Conservation (phyloP, 768 basidiomycete species). For the Boletus sensibilis region DNA sequence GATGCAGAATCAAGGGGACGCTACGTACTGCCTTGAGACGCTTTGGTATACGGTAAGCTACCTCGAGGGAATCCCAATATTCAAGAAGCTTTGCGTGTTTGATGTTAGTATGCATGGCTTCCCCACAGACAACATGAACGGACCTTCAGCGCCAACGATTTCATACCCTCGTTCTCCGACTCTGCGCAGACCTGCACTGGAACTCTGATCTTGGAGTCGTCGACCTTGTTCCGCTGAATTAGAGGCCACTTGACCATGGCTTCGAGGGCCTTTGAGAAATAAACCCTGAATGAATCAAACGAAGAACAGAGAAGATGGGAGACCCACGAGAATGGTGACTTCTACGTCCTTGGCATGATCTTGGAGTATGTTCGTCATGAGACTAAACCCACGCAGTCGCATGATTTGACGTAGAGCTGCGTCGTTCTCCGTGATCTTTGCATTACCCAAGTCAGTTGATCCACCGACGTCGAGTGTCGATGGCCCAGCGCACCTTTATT, state of each 20-base stretch:
- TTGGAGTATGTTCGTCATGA: constrained; percentile 86
- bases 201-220: constrained; percentile 71
- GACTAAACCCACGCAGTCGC: constrained; percentile 88
- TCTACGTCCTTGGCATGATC: constrained; percentile 73
- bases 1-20: not conserved
- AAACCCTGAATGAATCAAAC: not conserved
- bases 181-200: constrained; percentile 56
- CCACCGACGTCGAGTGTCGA: not conserved
- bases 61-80: constrained; percentile 74
- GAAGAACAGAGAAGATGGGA: not conserved
- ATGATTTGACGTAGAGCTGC: constrained; percentile 79
- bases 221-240: constrained; percentile 85
- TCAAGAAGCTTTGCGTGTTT: constrained; percentile 56
- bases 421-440: constrained; percentile 81
- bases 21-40: constrained; percentile 44
- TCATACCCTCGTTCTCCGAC: constrained; percentile 56
- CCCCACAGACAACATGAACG: constrained; percentile 7
- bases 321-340: constrained; percentile 63
- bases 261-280: constrained; percentile 50
- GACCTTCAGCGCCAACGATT: constrained; percentile 63
- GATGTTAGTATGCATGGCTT: not conserved
- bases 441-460: not conserved
- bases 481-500: constrained; percentile 58
- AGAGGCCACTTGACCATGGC: constrained; percentile 80
- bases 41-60: constrained; percentile 88